A percentile compares a stretch with the other conserved stretches of the same genome.
These are phyloP conservation scores for Batkoa obscura DNA, from an alignment of 371 early-diverging fungal species.

Conservation along the genomic window DNA sequence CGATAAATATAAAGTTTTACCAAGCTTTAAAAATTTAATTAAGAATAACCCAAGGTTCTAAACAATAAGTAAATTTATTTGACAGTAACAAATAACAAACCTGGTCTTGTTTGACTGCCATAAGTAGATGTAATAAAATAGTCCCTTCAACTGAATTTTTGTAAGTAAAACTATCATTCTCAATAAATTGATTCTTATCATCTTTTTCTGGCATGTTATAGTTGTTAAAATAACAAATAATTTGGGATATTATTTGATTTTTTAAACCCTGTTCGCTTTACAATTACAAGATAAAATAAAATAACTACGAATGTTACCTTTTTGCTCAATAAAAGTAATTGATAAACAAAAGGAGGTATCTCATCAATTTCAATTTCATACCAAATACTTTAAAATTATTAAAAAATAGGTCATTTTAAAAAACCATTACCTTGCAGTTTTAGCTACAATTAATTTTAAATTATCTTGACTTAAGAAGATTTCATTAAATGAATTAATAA, in stretches of 20 bases:
- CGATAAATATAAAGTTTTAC: slow-evolving; percentile 1
- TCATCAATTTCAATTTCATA: background rate
- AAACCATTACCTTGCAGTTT: too few relatives aligned
- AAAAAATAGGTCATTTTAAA: background rate
- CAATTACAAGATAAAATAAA: too few relatives aligned
- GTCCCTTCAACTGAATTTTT: background rate
- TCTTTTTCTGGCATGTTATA: too few relatives aligned
- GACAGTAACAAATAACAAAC: background rate
- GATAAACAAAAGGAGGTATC: slow-evolving; percentile 4
- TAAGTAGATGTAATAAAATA: background rate
- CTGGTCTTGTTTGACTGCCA: slow-evolving; percentile 1
- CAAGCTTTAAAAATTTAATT: background rate
- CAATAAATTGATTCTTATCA: too few relatives aligned
- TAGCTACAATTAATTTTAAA: too few relatives aligned
- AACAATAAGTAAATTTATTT: background rate
- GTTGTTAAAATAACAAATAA: too few relatives aligned
- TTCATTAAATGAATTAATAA: too few relatives aligned
- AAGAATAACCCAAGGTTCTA: background rate
- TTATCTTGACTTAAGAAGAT: too few relatives aligned
- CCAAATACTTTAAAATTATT: background rate
- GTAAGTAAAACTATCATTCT: too few relatives aligned
- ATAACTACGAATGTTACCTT: background rate
- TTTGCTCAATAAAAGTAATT: background rate
- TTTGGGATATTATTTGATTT: too few relatives aligned
- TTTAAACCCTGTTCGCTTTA: too few relatives aligned